Evolutionary conservation across 371 early-diverging fungal species (phyloP).

Genomic region (Mortierella sp.): DNA sequence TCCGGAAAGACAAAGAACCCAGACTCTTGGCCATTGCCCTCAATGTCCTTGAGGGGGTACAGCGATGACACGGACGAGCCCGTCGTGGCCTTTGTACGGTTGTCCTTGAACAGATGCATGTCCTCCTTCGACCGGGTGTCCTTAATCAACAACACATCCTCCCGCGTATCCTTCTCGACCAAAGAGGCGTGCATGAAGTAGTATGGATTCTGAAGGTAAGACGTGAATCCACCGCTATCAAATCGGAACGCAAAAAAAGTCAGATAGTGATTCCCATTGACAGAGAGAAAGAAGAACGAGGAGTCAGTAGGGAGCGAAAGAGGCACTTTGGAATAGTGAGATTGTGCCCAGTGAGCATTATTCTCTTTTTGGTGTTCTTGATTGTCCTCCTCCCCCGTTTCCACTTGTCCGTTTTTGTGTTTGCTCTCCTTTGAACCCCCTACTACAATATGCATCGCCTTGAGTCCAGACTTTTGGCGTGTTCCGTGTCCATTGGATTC

Average conservation of each 20-base stretch:
- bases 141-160: constrained; percentile 45
- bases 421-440: not conserved
- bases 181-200: constrained; percentile 82
- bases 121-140: constrained; percentile 53
- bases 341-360: not conserved
- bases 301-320: not conserved
- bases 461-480: not conserved
- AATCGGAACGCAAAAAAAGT: too few relatives aligned
- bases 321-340: not conserved
- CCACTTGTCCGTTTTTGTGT: not conserved
- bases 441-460: not conserved
- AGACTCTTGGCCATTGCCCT: constrained; percentile 78
- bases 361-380: not conserved
- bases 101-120: constrained; percentile 50
- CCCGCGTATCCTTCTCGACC: constrained; percentile 50
- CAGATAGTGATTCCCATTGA: not conserved
- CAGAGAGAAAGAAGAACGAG: not conserved
- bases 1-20: constrained; percentile 98
- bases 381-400: not conserved
- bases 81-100: constrained; percentile 55
- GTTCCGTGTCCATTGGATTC: not conserved
- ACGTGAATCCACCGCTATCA: constrained; percentile 55
- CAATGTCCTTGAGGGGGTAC: constrained; percentile 88
- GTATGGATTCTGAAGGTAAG: constrained; percentile 85
- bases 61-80: constrained; percentile 94